A percentile compares a stretch with the other conserved stretches of the same genome.
Evolutionary conservation across 208 protist genomes (phyloP).

Genomic region (Polymyxa betae): DNA sequence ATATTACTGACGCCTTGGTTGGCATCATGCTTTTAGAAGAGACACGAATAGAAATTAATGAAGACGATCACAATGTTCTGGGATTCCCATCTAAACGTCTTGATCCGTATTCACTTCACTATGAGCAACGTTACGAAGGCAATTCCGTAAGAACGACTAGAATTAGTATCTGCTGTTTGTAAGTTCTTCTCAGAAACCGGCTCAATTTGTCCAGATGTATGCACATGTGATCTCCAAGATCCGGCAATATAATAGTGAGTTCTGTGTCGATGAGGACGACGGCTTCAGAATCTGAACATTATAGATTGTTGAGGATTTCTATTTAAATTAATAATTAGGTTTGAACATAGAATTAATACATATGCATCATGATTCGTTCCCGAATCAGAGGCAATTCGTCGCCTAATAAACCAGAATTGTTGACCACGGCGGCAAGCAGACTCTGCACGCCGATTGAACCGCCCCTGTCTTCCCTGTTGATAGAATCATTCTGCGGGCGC

Average conservation of each 20-base stretch:
- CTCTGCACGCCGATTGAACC: slow-evolving; percentile 3
- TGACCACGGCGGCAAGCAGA: slow-evolving; percentile 35
- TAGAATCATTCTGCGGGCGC: not conserved
- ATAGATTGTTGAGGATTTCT: not conserved
- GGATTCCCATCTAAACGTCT: not conserved
- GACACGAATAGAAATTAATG: not conserved
- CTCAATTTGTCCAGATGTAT: not conserved
- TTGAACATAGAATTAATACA: not conserved
- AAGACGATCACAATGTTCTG: too few relatives aligned
- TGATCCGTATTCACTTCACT: not conserved
- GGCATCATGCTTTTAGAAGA: slow-evolving; percentile 39
- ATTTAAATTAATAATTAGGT: not conserved
- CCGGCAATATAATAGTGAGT: not conserved
- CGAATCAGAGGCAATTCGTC: slow-evolving; percentile 51
- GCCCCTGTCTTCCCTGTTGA: not conserved
- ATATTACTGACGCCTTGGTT: not conserved
- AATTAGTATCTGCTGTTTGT: not conserved
- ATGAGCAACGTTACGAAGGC: not conserved
- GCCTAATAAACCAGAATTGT: not conserved
- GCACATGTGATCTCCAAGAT: not conserved
- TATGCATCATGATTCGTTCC: not conserved
- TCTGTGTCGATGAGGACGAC: not conserved
- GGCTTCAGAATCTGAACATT: not conserved
- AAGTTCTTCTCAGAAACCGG: not conserved
- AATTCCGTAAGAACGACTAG: not conserved